These are phyloP conservation scores for Pachysandra terminalis DNA, from an alignment of 164 flowering plant genomes.

Conservation along the genomic window DNA sequence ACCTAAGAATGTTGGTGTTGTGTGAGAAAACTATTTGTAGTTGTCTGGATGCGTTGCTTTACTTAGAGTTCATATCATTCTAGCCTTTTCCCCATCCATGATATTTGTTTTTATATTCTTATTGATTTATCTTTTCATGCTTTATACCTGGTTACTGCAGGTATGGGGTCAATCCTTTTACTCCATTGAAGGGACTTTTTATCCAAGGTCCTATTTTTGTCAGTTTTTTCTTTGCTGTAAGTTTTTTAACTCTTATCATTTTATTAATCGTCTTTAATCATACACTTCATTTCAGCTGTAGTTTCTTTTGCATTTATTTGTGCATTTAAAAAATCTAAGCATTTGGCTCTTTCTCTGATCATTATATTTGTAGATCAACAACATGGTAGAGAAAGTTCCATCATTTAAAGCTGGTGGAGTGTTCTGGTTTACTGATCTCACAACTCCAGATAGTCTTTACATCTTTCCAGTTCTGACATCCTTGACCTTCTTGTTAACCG, in stretches of 20 bases:
- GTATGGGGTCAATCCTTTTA: constrained; percentile 71
- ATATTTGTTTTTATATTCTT: background rate
- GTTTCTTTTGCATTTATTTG: background rate
- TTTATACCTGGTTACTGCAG: constrained; percentile 34
- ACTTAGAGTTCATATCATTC: background rate
- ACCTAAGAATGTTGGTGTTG: background rate
- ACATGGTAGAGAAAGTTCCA: constrained; percentile 89
- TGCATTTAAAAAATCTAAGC: background rate
- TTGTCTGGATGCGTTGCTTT: background rate
- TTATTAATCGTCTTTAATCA: background rate
- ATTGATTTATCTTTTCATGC: constrained; percentile 4
- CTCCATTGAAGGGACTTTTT: constrained; percentile 77
- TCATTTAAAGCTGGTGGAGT: constrained; percentile 84
- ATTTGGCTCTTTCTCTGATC: constrained; percentile 1
- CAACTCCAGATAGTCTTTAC: constrained; percentile 72
- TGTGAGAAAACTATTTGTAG: background rate
- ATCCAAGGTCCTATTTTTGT: constrained; percentile 81
- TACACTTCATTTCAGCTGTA: background rate
- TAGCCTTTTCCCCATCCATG: background rate
- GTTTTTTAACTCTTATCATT: constrained; percentile 18
- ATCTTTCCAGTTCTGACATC: constrained; percentile 71
- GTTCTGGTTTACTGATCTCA: constrained; percentile 81
- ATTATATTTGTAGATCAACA: constrained; percentile 44
- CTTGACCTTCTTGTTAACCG: constrained; percentile 63
- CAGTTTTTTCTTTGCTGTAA: constrained; percentile 87